Evolutionary conservation across 2,329 filamentous ascomycete genomes (phyloP), one percentile per base, ranked within the genome.

Genomic region (Emericellopsis atlantica): DNA sequence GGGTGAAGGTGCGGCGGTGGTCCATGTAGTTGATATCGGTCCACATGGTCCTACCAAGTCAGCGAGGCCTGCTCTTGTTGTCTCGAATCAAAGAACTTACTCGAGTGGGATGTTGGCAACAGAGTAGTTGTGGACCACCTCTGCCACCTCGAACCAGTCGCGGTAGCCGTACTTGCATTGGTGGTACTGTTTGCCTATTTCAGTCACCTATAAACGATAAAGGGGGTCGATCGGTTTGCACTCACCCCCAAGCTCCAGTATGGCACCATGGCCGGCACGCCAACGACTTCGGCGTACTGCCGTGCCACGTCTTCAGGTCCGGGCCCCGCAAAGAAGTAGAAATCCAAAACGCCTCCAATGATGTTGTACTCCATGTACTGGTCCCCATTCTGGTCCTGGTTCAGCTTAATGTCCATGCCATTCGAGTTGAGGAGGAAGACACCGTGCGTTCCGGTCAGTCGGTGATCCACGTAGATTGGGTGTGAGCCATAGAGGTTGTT

Each of bases 291-390:
- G 46, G 84, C 79, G 54, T 90, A 92, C 33, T 81, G 71, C 54
- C 75, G 76, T 14, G 77, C 84, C 21, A 88, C 78, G 11, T 80
- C 73, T 6, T 72, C 67, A 43, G 80, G 79, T 0, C 70, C 76
- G 0, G 84, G 83, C 0, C 86, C 86, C 10, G 81, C 72, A 51
- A 83, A 84, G 60, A 92, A 85, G 57, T 85, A 89, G 15, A 92
- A 65, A 53, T 92, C 85, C 41, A 92, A 75, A 39, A 70, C 79
- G 21, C 86, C 86, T 40, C 86, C 86, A 0, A 93, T 61, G 1
- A 79, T 76, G 55, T 89, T 87, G 62, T 89, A 92, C 59, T 90
- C 82, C n/a, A 92, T 72, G 46, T 81, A 86, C 54, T 89, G 78
- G 4, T 71, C 18, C 9, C 32, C 69, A 5, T 69, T 66, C 33